Base-by-base conservation (phyloP, 2,329 filamentous ascomycete genomes). In the Hypoxylon sp. region DNA sequence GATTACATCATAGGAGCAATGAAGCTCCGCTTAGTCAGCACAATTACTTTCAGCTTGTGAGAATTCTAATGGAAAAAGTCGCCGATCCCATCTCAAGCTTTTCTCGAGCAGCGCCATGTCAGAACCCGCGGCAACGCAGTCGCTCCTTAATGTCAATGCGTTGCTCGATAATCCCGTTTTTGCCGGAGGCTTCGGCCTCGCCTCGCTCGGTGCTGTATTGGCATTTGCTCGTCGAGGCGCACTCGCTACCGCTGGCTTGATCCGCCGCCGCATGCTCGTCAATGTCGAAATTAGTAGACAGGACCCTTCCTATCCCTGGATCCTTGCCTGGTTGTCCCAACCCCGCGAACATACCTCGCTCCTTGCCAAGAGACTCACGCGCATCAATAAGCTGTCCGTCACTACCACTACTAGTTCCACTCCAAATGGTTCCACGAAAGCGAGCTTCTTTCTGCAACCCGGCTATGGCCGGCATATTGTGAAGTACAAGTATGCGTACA, bases 221-320 rank as follows among this genome's bases (percentile, higher is more conserved):
- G 91, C 93, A 11, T 88, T 97, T 73, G 93, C 90, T 30, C 93
- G 96, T 69, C 91, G 91, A 76, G 93, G 92, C 34, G 79, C 92
- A 65, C 87, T 94, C 66, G 85, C 89, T 74, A 89, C 89, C 60
- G 90, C 91, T n/a, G 87, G 87, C 46, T 85, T 97, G 62, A 82
- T 97, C 64, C 92, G 93, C 53, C 90, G 91, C 58, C 93, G 95
- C 52, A 89, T 99, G 82, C 89, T 99, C 30, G 93, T 98, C 74
- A 94, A 98, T 75, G 90, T 99, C 75, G 96, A 99, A 80, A 97
- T 99, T 80, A 95, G 93, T 79, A 92, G 93, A 77, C 93, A 95
- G 75, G 96, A 99, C 81, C 90, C 93, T 48, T 94, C 95, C 1
- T 99, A 98, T 78, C 90, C 90, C 43, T 98, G 94, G 95, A 89